These are phyloP conservation scores for Cercospora sojina DNA, from an alignment of 2,329 filamentous ascomycete genomes.

Conservation along the genomic window DNA sequence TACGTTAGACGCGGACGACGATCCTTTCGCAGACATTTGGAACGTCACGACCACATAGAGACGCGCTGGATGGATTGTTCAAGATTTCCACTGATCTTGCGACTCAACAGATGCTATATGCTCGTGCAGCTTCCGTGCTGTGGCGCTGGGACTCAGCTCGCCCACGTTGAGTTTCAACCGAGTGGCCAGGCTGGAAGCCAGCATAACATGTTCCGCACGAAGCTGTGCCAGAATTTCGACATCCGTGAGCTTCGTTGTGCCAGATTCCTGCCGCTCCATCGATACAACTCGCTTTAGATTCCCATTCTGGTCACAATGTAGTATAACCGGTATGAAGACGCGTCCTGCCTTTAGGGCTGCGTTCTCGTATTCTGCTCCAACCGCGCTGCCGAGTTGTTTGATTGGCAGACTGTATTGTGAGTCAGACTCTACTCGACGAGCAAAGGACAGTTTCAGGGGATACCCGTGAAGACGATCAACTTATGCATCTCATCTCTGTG, in stretches of 20 bases:
- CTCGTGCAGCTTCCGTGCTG: background rate
- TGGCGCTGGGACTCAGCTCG: background rate
- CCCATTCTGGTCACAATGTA: background rate
- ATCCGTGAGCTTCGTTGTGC: slow-evolving; percentile 10
- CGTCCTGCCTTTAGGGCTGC: background rate
- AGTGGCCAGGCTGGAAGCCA: background rate
- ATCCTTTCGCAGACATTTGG: background rate
- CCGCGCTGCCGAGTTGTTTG: background rate
- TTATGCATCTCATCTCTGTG: background rate
- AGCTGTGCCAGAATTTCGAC: background rate
- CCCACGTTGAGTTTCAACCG: slow-evolving; percentile 1
- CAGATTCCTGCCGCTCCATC: background rate
- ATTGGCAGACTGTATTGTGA: background rate
- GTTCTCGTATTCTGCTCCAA: slow-evolving; percentile 1
- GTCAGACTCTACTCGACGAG: too few species aligned
- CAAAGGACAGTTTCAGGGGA: background rate
- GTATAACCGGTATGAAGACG: slow-evolving; percentile 1
- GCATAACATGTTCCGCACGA: slow-evolving; percentile 2
- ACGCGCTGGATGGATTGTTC: background rate
- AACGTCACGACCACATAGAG: background rate
- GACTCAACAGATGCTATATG: background rate
- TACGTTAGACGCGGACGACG: background rate
- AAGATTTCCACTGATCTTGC: background rate
- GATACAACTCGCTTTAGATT: slow-evolving; percentile 1
- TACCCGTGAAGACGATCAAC: slow-evolving; percentile 1